Evolutionary conservation across 345 rosid species (phyloP).

Genomic region (Salix koriyanagi): DNA sequence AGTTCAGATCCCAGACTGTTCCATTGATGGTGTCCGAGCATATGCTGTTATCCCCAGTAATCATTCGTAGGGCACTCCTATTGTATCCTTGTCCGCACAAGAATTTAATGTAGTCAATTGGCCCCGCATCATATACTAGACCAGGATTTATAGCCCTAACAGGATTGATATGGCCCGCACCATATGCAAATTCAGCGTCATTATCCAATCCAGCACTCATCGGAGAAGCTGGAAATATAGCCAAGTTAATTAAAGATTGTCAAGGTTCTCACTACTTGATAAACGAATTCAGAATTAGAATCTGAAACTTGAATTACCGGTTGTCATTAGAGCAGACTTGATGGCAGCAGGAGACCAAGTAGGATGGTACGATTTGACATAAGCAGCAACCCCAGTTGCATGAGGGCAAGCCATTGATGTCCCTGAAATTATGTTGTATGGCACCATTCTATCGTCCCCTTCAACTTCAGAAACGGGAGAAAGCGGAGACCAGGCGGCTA

Average conservation of each 20-base stretch:
- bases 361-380: constrained; percentile 36
- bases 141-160: constrained; percentile 33
- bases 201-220: constrained; percentile 17
- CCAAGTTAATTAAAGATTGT: no score
- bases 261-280: not conserved
- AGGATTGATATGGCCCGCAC: constrained; percentile 40
- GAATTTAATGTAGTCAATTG: constrained; percentile 36
- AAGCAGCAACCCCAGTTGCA: constrained; percentile 45
- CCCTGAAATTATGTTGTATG: constrained; percentile 40
- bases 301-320: constrained; percentile 13
- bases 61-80: constrained; percentile 5
- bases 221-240: constrained; percentile 12
- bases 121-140: constrained; percentile 34
- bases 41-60: constrained; percentile 23
- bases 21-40: constrained; percentile 15
- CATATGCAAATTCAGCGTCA: constrained; percentile 36
- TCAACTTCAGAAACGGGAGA: not conserved
- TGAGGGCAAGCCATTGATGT: constrained; percentile 65
- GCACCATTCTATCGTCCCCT: constrained; percentile 27
- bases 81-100: constrained; percentile 43
- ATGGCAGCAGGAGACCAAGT: constrained; percentile 39
- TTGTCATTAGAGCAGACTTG: constrained; percentile 40
- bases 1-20: constrained; percentile 40
- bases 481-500: constrained; percentile 45
- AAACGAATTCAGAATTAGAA: not conserved